phyloP scores from a whole-genome alignment of 2,329 filamentous ascomycete genomes.

The Thielaviopsis ethacetica region DNA sequence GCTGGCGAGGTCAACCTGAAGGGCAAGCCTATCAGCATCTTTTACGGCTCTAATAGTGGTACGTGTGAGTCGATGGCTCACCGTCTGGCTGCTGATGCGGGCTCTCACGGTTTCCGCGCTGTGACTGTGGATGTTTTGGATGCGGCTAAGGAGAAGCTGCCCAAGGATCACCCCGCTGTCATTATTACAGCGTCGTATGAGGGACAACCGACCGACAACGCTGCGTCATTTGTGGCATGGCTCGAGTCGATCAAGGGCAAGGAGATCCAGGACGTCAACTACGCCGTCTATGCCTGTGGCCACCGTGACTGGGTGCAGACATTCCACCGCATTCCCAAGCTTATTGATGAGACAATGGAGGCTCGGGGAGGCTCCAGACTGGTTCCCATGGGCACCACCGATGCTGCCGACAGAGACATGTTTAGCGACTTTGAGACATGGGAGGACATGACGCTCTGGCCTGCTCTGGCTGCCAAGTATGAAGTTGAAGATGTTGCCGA shows the following conservation, averaged over 20 bases:
- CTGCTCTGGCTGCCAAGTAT: constrained; percentile 30
- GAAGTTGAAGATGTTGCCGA: constrained; percentile 26
- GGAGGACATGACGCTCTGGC: constrained; percentile 41
- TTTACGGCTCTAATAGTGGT: constrained; percentile 59
- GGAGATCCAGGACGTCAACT: constrained; percentile 39
- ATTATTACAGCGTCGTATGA: constrained; percentile 60
- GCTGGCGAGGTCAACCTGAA: constrained; percentile 1
- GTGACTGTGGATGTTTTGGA: constrained; percentile 40
- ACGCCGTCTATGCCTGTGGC: constrained; percentile 53
- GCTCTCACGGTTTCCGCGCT: constrained; percentile 41
- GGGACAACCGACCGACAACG: constrained; percentile 58
- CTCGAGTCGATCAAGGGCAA: constrained; percentile 34
- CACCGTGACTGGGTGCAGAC: constrained; percentile 40
- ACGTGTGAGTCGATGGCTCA: constrained; percentile 58
- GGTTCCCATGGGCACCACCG: constrained; percentile 34
- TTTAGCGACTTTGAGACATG: constrained; percentile 52
- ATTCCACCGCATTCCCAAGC: constrained; percentile 50
- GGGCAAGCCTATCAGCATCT: constrained; percentile 40
- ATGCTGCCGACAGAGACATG: constrained; percentile 47
- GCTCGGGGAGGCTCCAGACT: constrained; percentile 21
- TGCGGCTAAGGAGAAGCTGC: constrained; percentile 41
- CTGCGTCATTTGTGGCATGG: constrained; percentile 51
- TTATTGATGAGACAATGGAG: constrained; percentile 38
- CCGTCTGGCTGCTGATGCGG: constrained; percentile 41
- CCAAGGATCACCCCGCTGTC: constrained; percentile 43